Percentiles rank a stretch among this genome's conserved stretches.
Evolutionary conservation across 176 grass and related monocot genomes (phyloP).

Genomic region (Oryza australiensis): DNA sequence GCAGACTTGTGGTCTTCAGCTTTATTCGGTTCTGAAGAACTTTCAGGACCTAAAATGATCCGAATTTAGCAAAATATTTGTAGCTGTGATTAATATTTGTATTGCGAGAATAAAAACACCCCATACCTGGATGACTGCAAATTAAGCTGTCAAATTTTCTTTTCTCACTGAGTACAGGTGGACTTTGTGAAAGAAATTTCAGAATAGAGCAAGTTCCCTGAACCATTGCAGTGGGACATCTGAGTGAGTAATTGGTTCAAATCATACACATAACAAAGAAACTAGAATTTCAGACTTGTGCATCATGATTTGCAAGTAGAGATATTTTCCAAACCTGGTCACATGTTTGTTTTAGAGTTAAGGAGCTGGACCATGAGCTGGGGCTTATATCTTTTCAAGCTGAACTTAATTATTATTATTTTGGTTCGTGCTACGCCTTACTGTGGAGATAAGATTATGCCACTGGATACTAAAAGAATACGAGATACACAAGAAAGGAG

Average conservation of each 20-base stretch:
- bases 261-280: neutral
- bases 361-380: neutral
- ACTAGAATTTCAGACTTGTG: neutral
- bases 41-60: conserved; percentile 18
- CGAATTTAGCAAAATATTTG: conserved; percentile 10
- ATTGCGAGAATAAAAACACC: neutral
- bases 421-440: neutral
- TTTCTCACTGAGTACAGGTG: conserved; percentile 36
- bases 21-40: conserved; percentile 39
- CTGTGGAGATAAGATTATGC: neutral
- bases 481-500: neutral
- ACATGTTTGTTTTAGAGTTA: too few species aligned
- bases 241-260: neutral
- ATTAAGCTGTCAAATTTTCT: conserved; percentile 25
- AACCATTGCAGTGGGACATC: conserved; percentile 9
- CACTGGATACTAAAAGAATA: neutral
- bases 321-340: neutral
- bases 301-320: neutral
- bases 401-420: neutral
- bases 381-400: neutral
- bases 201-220: conserved; percentile 74
- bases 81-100: neutral
- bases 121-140: conserved; percentile 49
- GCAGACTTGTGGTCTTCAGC: conserved; percentile 19
- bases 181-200: conserved; percentile 63